Evolutionary conservation across 805 yeast genomes (phyloP), one percentile per base, ranked within the genome.

Genomic region (Tetrapisispora pingtungensis): DNA sequence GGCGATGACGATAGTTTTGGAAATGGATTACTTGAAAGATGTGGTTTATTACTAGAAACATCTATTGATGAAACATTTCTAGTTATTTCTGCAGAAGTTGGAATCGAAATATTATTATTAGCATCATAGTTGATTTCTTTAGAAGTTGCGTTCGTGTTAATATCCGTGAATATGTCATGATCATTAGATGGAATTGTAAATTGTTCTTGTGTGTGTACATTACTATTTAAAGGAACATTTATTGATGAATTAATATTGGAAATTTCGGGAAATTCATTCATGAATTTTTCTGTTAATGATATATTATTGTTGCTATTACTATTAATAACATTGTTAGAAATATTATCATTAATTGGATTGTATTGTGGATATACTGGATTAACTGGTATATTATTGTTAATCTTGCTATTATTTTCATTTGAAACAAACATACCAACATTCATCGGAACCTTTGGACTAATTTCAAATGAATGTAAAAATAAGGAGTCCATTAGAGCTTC

Each of bases 21-120:
- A 39, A 62, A 62, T 19, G 67, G 67, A 45, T 62, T 62, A 42
- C 53, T 59, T 6, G 62, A 54, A 46, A 59, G 58, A 48, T 62
- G 62, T 34, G 54, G 59, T 48, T 53, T 59, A 10, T 41, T 42
- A 10, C 20, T 33, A 6, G 26, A 6, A 15, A 38, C n/a, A n/a
- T 40, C 46, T 15, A 22, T 41, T 20, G 41, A 32, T 7, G 37
- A 40, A 10, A 17, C 15, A 24, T 17, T 19, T 24, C 14, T 33
- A 17, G 10, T 24, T 2, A 33, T 24, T 14, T 33, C 14, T 24
- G 10, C 37, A 2, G 42, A 26, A 30, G 5, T 17, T 32, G 33
- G 3, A 15, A 27, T 4, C 4, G 26, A n/a, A 6, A 17, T 14
- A 14, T 19, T 22, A 20, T 38, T 30, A 30, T 20, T 14, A 13